Evolutionary conservation across 257 asterid species (phyloP).

Genomic region (Echium plantagineum): DNA sequence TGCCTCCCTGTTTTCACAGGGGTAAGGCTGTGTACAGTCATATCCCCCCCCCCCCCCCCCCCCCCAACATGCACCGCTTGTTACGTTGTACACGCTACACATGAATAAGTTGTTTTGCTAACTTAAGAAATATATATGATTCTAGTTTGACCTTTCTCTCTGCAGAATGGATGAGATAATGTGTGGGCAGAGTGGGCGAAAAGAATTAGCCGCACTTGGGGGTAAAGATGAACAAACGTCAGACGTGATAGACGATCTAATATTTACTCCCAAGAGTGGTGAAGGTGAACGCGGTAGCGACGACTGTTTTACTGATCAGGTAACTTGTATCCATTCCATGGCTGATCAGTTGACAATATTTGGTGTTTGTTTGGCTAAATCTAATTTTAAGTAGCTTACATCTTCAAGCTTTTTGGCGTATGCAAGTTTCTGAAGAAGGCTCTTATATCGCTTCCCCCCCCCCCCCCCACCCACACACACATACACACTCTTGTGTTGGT

Average conservation of each 20-base stretch:
- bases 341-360: neutral
- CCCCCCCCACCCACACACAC: too few relatives aligned
- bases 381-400: too few relatives aligned
- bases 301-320: constrained; percentile 51
- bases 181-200: constrained; percentile 63
- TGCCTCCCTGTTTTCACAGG: too few relatives aligned
- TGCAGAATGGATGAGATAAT: constrained; percentile 95
- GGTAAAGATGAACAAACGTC: constrained; percentile 37
- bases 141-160: constrained; percentile 14
- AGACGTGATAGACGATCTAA: constrained; percentile 32
- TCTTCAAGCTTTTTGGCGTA: too few relatives aligned
- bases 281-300: constrained; percentile 27
- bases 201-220: constrained; percentile 51
- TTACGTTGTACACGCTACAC: too few relatives aligned
- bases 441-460: too few relatives aligned
- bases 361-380: too few relatives aligned
- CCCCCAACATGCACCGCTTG: too few relatives aligned
- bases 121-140: neutral
- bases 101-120: neutral
- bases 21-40: too few relatives aligned
- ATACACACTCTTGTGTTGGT: too few relatives aligned
- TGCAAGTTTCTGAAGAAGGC: too few relatives aligned
- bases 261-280: constrained; percentile 27
- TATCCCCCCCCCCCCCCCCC: too few relatives aligned
- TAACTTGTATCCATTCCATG: constrained; percentile 17